phyloP scores from a whole-genome alignment of 2,329 filamentous ascomycete genomes.

The Pseudocercospora macadamiae region DNA sequence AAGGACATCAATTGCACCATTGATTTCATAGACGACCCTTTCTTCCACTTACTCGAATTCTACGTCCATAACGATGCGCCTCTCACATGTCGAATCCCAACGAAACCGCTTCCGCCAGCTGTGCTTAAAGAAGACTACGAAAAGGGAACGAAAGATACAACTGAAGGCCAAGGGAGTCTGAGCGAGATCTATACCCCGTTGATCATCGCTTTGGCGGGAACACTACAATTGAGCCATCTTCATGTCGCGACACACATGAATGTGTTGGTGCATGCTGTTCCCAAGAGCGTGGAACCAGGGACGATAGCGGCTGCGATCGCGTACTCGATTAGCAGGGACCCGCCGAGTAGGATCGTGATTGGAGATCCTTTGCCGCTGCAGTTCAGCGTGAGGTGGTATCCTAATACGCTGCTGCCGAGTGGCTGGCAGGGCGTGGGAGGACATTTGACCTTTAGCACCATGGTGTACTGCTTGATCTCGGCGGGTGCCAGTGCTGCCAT shows the following conservation, averaged over 20 bases:
- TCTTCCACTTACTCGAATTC: conserved; percentile 92
- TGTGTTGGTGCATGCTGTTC: conserved; percentile 75
- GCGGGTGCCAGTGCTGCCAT: conserved; percentile 53
- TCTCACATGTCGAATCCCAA: conserved; percentile 84
- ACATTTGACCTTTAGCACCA: conserved; percentile 54
- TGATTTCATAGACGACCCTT: conserved; percentile 72
- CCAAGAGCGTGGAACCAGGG: conserved; percentile 58
- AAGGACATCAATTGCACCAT: conserved; percentile 82
- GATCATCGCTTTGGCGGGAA: conserved; percentile 86
- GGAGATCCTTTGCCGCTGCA: conserved; percentile 79
- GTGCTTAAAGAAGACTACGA: conserved; percentile 39
- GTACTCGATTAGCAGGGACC: conserved; percentile 70
- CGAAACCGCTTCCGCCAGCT: conserved; percentile 63
- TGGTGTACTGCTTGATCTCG: conserved; percentile 54
- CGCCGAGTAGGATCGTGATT: conserved; percentile 72
- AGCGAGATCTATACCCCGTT: conserved; percentile 70
- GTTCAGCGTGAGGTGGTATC: conserved; percentile 87
- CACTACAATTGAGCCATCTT: conserved; percentile 83
- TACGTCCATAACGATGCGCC: conserved; percentile 97
- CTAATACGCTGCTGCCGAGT: conserved; percentile 68
- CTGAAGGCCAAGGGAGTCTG: conserved; percentile 43
- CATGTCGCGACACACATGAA: conserved; percentile 91
- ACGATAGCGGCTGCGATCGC: conserved; percentile 86
- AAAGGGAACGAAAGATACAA: conserved; percentile 38
- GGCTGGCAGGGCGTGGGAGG: conserved; percentile 57